Conservation (phyloP, 73 alveolate genomes). For the Paramecium primaurelia region DNA sequence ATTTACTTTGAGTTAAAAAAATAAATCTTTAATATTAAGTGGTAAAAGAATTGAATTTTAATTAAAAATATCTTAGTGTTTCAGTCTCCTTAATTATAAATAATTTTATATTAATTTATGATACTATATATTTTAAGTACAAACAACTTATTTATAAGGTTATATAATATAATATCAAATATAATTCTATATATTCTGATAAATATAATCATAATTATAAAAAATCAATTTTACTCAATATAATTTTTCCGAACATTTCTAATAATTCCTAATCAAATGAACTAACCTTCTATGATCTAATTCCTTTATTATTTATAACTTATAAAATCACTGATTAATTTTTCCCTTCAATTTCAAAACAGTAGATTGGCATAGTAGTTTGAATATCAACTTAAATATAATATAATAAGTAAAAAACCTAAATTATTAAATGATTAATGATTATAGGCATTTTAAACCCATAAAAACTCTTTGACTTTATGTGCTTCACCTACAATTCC, state of each 20-base stretch:
- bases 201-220: neutral
- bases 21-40: neutral
- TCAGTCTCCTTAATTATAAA: neutral
- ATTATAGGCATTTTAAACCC: constrained; percentile 19
- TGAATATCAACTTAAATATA: neutral
- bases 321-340: neutral
- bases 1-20: neutral
- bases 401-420: neutral
- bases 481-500: constrained; percentile 31
- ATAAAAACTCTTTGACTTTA: neutral
- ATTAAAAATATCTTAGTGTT: neutral
- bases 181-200: neutral
- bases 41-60: neutral
- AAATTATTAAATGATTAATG: constrained; percentile 21
- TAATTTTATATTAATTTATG: neutral
- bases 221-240: constrained; percentile 22
- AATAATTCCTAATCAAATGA: constrained; percentile 32
- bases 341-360: neutral
- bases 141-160: neutral
- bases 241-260: constrained; percentile 21
- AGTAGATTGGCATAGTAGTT: constrained; percentile 43
- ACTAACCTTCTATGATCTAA: neutral
- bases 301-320: constrained; percentile 22
- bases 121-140: neutral
- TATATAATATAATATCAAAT: neutral